Conservation (phyloP, 2,329 filamentous ascomycete genomes). For the Talaromyces sp. region DNA sequence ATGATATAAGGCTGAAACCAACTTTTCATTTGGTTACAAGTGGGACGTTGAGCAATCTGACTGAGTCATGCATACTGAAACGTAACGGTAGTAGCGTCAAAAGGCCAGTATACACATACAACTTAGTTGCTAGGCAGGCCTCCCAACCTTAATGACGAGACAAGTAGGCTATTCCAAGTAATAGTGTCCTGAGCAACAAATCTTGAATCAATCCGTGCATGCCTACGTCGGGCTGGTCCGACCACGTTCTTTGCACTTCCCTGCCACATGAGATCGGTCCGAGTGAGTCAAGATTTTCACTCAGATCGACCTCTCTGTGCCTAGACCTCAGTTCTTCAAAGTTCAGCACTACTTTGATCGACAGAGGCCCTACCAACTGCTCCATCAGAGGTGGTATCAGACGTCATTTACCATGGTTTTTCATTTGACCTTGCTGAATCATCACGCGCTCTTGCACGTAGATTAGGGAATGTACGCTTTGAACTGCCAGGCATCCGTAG, state of each 20-base stretch:
- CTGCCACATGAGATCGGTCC: background rate
- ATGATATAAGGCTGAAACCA: background rate
- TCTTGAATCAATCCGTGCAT: background rate
- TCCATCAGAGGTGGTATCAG: background rate
- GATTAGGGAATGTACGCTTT: background rate
- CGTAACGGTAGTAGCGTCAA: background rate
- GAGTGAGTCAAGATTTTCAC: background rate
- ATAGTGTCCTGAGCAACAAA: no score
- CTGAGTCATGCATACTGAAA: background rate
- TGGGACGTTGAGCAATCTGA: background rate
- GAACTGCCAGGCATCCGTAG: background rate
- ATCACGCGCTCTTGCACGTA: background rate
- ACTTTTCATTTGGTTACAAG: background rate
- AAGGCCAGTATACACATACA: background rate
- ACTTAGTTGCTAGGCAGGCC: background rate
- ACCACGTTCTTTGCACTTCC: background rate
- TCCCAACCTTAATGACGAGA: background rate
- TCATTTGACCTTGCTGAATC: no score
- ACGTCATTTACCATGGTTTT: slow-evolving; percentile 1
- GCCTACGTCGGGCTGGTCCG: background rate
- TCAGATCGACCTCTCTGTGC: background rate
- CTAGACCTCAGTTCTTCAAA: background rate
- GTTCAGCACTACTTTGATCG: background rate
- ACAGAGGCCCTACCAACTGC: background rate
- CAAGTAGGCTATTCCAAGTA: background rate